A percentile compares a stretch with the other conserved stretches of the same genome.
phyloP scores from a whole-genome alignment of 2,329 filamentous ascomycete genomes.

The Fusarium sp. region DNA sequence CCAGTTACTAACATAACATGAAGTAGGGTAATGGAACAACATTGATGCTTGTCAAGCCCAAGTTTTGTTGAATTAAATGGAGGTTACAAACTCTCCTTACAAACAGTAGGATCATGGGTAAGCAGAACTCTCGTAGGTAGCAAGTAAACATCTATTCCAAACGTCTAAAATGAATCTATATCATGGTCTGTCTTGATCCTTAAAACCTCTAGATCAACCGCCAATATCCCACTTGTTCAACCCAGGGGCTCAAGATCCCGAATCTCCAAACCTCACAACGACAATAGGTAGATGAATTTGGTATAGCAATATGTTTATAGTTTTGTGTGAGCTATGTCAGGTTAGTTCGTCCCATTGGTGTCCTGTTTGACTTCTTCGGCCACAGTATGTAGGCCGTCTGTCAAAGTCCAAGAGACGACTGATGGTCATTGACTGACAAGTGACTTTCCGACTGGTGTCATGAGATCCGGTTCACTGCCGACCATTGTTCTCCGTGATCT shows the following conservation, averaged over 20 bases:
- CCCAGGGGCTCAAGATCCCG: neutral
- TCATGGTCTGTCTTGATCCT: neutral
- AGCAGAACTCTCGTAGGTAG: neutral
- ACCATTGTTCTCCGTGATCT: neutral
- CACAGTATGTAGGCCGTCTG: neutral
- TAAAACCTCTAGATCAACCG: neutral
- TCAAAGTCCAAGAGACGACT: neutral
- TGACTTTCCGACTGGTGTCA: neutral
- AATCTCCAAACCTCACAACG: neutral
- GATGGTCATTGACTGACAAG: neutral
- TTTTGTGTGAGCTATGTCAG: neutral
- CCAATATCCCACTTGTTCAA: neutral
- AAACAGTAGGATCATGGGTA: neutral
- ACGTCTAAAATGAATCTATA: neutral
- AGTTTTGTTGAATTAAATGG: neutral
- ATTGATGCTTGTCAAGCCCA: neutral
- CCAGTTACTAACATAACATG: neutral
- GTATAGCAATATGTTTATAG: constrained; percentile 6
- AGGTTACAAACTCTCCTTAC: neutral
- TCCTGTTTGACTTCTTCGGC: too few relatives aligned
- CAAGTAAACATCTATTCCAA: neutral
- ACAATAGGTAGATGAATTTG: neutral
- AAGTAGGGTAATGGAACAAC: neutral
- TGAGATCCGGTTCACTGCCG: neutral
- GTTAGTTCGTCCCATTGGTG: neutral